A percentile compares a stretch with the other conserved stretches of the same genome.
Conservation (phyloP, 495 filamentous ascomycete species). For the Penicillium maclennaniae region DNA sequence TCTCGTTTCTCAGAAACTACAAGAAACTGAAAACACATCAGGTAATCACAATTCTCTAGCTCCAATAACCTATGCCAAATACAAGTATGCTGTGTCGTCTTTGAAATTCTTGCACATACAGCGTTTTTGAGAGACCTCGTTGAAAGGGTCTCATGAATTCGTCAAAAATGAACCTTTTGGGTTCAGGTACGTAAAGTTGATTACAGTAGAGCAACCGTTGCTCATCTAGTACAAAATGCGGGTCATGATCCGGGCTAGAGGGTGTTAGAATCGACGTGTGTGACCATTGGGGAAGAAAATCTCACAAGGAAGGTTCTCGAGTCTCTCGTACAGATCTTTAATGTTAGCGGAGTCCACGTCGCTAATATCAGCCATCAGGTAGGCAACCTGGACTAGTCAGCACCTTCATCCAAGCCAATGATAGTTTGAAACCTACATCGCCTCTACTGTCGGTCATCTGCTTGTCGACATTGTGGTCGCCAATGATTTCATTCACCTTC, state of each 20-base stretch:
- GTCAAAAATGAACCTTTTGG: background rate
- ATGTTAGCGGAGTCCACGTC: slow-evolving; percentile 75
- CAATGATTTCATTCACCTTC: slow-evolving; percentile 89
- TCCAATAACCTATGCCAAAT: background rate
- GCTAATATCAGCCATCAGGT: slow-evolving; percentile 97
- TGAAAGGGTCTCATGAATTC: slow-evolving; percentile 14
- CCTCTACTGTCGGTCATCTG: slow-evolving; percentile 95
- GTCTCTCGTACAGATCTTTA: slow-evolving; percentile 74
- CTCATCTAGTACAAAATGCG: slow-evolving; percentile 72
- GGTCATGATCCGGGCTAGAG: slow-evolving; percentile 75
- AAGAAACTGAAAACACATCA: slow-evolving; percentile 8
- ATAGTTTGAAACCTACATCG: slow-evolving; percentile 53
- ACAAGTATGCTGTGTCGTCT: background rate
- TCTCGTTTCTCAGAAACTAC: background rate
- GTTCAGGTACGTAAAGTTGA: slow-evolving; percentile 22
- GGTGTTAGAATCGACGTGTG: slow-evolving; percentile 6
- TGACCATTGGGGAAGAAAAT: slow-evolving; percentile 2
- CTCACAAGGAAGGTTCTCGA: slow-evolving; percentile 81
- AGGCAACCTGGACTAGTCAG: slow-evolving; percentile 62
- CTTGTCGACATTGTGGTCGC: slow-evolving; percentile 95
- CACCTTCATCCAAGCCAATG: background rate
- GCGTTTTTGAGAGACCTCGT: slow-evolving; percentile 14
- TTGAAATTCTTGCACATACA: slow-evolving; percentile 1
- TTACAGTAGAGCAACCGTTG: slow-evolving; percentile 14
- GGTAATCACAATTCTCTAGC: slow-evolving; percentile 10